Percentiles rank a stretch among this genome's conserved stretches.
These are phyloP conservation scores for Chlorella variabilis DNA, from an alignment of 163 green algal species.

Conservation along the genomic window DNA sequence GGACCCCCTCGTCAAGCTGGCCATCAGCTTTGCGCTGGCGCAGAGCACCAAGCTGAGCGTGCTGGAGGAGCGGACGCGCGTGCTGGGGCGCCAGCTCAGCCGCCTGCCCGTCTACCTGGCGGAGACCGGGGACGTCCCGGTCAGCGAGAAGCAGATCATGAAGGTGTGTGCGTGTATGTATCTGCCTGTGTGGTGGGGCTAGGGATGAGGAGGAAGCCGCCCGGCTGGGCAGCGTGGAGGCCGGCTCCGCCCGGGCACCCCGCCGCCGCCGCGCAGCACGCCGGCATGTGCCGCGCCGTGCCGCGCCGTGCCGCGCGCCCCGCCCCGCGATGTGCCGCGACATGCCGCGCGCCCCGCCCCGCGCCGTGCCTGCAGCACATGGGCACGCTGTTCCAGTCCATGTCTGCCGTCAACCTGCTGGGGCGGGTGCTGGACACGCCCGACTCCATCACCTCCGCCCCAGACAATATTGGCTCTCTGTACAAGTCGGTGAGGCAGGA, in stretches of 20 bases:
- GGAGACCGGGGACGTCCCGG: slow-evolving; percentile 50
- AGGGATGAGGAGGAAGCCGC: not conserved
- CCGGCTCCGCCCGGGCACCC: too few species aligned
- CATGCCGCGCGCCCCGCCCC: too few species aligned
- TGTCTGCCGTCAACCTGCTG: slow-evolving; percentile 83
- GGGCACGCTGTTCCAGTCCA: slow-evolving; percentile 77
- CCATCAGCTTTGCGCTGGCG: slow-evolving; percentile 79
- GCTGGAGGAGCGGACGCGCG: slow-evolving; percentile 68
- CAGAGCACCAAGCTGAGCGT: slow-evolving; percentile 78
- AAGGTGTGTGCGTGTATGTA: slow-evolving; percentile 12
- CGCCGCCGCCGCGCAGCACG: too few species aligned
- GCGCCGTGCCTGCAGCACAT: slow-evolving; percentile 77
- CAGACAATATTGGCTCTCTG: slow-evolving; percentile 76
- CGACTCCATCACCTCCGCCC: slow-evolving; percentile 81
- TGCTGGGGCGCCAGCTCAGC: slow-evolving; percentile 74
- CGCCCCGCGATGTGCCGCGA: too few species aligned
- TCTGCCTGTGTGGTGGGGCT: slow-evolving; percentile 34
- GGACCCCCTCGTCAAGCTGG: slow-evolving; percentile 76
- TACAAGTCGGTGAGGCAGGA: slow-evolving; percentile 67
- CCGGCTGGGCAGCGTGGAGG: too few species aligned
- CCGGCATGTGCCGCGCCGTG: too few species aligned
- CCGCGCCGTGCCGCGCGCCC: too few species aligned
- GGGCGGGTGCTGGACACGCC: slow-evolving; percentile 82
- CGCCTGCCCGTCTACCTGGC: slow-evolving; percentile 80
- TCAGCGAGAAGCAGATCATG: slow-evolving; percentile 48